Evolutionary conservation across 352 stramenopile species (phyloP), one percentile per base, ranked within the genome.

Genomic region (Achlya hypogyna): DNA sequence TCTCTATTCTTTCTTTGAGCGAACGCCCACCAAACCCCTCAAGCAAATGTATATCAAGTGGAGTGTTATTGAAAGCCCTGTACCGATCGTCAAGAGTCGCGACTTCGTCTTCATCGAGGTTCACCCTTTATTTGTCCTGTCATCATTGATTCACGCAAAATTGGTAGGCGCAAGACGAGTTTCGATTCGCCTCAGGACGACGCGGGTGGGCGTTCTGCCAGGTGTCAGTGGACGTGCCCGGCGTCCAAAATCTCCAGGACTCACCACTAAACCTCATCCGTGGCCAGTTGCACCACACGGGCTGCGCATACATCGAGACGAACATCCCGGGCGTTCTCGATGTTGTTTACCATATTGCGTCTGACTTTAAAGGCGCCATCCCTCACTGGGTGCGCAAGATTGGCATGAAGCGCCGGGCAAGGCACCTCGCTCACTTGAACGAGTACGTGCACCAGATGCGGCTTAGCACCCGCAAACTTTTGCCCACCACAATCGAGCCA

Each of bases 161-260:
- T 28, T 52, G 23, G 16, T 72, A 66, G 59, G 25, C 20, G 14
- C 59, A 66, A 34, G 59, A 66, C 18, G 59, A 66, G 22, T 66
- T 66, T 54, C n/a, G 4, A 18, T 47, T 66, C 14, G 23, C 47
- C 2, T 51, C 47, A 0, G 59, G 59, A 10, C 59, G 59, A 8
- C 35, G 42, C 25, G 59, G 59, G 12, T 66, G 59, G 59, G 59
- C 59, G 20, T 66, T 42, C 18, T 66, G 59, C 28, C 59, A 66
- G n/a, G 28, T 45, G n/a, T 66, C 59, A 23, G 43, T 66, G n/a
- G 59, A 51, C 18, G 29, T 66, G 23, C 38, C 59, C 2, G 59
- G 38, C 18, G 87, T 78, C 42, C 78, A 77, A 1, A 77, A 89
- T 52, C 54, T 89, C 18, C 73, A 81, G 69, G 69, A 64, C 63